Evolutionary conservation across 345 rosid species (phyloP).

Genomic region (Pistacia integerrima): DNA sequence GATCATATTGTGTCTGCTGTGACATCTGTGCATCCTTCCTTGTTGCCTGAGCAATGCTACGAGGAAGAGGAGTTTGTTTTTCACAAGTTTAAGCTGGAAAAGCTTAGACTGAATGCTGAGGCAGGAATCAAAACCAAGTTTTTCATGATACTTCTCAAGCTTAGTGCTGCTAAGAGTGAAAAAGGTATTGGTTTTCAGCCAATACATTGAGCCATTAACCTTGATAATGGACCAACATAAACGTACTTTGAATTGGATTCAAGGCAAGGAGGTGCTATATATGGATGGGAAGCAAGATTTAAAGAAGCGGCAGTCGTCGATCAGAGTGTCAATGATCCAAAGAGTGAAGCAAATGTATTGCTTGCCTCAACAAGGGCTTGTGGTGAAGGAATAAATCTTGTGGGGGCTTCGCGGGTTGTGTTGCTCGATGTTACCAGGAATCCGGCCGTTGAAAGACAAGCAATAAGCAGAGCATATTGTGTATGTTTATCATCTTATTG

Average conservation of each 20-base stretch:
- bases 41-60: slow-evolving; percentile 21
- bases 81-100: slow-evolving; percentile 27
- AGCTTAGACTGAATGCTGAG: slow-evolving; percentile 30
- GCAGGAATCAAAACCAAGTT: slow-evolving; percentile 69
- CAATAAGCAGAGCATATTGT: slow-evolving; percentile 77
- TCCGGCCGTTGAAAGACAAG: slow-evolving; percentile 83
- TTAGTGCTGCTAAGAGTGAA: slow-evolving; percentile 46
- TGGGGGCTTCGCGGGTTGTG: slow-evolving; percentile 86
- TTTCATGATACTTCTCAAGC: slow-evolving; percentile 48
- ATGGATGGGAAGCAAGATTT: slow-evolving; percentile 49
- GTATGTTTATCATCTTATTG: slow-evolving; percentile 63
- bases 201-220: slow-evolving; percentile 49
- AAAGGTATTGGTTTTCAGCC: slow-evolving; percentile 74
- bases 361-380: slow-evolving; percentile 80
- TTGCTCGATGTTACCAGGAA: slow-evolving; percentile 85
- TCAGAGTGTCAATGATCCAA: slow-evolving; percentile 50
- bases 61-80: slow-evolving; percentile 15
- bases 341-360: slow-evolving; percentile 56
- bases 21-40: slow-evolving; percentile 67
- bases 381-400: slow-evolving; percentile 72
- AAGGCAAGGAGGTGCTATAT: slow-evolving; percentile 44
- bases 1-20: slow-evolving; percentile 42
- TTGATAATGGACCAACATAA: slow-evolving; percentile 48
- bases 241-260: slow-evolving; percentile 43
- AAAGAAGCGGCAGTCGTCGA: slow-evolving; percentile 46